A percentile compares a stretch with the other conserved stretches of the same genome.
Conservation (phyloP, 495 filamentous ascomycete genomes). For the Hypoxylon trugodes region DNA sequence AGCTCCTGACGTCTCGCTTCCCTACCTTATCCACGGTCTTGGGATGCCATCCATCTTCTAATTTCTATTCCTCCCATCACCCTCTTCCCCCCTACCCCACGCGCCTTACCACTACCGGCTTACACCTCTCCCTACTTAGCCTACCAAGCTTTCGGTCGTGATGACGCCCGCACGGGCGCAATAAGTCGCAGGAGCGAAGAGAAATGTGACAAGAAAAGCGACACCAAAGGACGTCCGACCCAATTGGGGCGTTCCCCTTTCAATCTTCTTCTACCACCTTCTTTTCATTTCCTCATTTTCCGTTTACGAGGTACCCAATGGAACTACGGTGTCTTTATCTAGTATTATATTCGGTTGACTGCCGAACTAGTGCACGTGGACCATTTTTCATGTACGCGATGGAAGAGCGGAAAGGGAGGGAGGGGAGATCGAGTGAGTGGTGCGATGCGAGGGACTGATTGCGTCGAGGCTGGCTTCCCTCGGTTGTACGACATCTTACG, state of each 20-base stretch:
- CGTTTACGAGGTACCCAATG: conserved; percentile 17
- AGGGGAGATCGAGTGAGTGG: background rate
- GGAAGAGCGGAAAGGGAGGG: conserved; percentile 1
- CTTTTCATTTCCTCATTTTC: background rate
- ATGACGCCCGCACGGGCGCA: conserved; percentile 22
- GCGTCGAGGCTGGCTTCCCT: conserved; percentile 26
- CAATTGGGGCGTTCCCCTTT: background rate
- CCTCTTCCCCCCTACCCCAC: conserved; percentile 2
- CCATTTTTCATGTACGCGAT: conserved; percentile 14
- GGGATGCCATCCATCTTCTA: conserved; percentile 9
- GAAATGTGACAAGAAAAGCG: conserved; percentile 10
- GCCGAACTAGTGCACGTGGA: conserved; percentile 29
- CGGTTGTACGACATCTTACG: conserved; percentile 21
- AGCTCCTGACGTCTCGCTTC: conserved; percentile 22
- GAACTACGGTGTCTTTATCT: background rate
- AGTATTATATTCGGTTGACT: conserved; percentile 2
- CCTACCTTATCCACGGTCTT: conserved; percentile 37
- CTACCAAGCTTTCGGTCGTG: background rate
- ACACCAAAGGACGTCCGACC: conserved; percentile 6
- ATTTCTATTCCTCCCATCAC: background rate
- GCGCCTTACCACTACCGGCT: background rate
- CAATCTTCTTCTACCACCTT: background rate
- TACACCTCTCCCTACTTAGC: background rate
- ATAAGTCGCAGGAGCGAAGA: conserved; percentile 8
- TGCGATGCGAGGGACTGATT: conserved; percentile 17